A percentile compares a stretch with the other conserved stretches of the same genome.
Evolutionary conservation across 2,329 filamentous ascomycete species (phyloP).

Genomic region (Rhexocercosporidium sp.): DNA sequence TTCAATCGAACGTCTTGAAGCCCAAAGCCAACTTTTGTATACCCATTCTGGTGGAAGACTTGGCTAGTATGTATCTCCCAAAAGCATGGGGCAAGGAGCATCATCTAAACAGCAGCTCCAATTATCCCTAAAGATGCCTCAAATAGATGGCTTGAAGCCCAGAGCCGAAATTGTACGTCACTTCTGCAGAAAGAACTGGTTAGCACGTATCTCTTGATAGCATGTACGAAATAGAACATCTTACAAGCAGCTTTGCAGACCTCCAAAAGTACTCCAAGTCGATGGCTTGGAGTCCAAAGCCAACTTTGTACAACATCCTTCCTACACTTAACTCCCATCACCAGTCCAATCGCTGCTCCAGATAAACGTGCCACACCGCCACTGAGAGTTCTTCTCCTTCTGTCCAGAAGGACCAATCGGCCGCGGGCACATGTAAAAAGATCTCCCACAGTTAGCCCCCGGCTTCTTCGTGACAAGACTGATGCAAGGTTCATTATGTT

Average conservation of each 20-base stretch:
- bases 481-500: constrained; percentile 88
- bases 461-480: constrained; percentile 85
- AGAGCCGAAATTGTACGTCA: neutral
- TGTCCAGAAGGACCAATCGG: constrained; percentile 85
- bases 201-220: no score
- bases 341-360: constrained; percentile 42
- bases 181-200: neutral
- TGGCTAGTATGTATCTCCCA: neutral
- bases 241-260: neutral
- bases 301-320: neutral
- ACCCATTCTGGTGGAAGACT: neutral
- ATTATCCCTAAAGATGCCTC: neutral
- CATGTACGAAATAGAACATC: neutral
- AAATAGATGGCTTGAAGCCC: no score
- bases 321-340: constrained; percentile 1
- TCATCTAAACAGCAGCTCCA: neutral
- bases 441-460: constrained; percentile 78
- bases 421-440: constrained; percentile 68
- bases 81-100: no score
- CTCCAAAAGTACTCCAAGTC: neutral
- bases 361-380: constrained; percentile 87
- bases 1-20: neutral
- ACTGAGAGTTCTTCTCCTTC: constrained; percentile 83
- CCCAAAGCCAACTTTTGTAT: neutral
- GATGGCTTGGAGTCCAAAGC: neutral